Evolutionary conservation across 192 early-diverging fungal species (phyloP).

Genomic region (Rhizophagus sp.): DNA sequence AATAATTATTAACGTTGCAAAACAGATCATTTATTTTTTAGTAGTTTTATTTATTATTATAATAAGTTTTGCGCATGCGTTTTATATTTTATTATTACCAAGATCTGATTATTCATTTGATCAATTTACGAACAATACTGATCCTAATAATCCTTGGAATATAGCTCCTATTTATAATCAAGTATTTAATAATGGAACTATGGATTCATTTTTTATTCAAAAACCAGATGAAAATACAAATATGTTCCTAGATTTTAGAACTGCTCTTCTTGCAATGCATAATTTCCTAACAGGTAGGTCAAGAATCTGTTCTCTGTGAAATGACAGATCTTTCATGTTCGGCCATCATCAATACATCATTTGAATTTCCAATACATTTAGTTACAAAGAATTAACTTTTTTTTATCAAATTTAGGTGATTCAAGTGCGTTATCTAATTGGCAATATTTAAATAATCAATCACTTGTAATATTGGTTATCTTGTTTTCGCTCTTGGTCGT

Average conservation of each 20-base stretch:
- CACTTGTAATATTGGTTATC: too few species aligned
- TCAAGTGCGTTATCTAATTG: background rate
- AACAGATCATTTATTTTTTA: background rate
- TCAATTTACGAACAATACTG: background rate
- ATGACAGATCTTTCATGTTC: too few species aligned
- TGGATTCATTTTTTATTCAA: background rate
- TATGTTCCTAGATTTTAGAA: background rate
- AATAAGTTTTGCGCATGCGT: background rate
- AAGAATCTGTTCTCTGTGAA: too few species aligned
- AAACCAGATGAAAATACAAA: slow-evolving; percentile 12
- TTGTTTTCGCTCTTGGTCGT: too few species aligned
- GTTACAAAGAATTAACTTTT: background rate
- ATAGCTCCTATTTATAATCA: too few species aligned
- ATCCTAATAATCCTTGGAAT: background rate
- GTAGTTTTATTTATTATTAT: background rate
- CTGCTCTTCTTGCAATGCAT: background rate
- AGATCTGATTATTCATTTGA: background rate
- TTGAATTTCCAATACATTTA: background rate
- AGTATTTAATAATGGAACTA: too few species aligned
- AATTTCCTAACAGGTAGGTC: background rate
- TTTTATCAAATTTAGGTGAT: background rate
- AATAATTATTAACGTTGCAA: background rate
- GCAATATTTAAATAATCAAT: too few species aligned
- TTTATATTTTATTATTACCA: too few species aligned
- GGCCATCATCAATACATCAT: too few species aligned